phyloP scores from a whole-genome alignment of 805 yeast genomes.

The Yamadazyma insecticola region DNA sequence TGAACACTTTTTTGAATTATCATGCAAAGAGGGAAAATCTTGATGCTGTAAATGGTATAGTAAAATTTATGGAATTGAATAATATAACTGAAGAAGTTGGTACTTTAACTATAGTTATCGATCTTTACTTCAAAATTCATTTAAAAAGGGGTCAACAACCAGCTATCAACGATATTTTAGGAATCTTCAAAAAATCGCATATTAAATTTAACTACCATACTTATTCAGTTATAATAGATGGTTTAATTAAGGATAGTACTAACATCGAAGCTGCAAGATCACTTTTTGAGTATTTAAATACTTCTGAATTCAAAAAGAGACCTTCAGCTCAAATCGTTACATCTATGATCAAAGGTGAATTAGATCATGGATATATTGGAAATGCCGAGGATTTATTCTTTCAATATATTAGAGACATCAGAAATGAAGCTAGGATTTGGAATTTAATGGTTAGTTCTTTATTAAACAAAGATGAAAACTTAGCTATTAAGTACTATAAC shows the following conservation, averaged over 20 bases:
- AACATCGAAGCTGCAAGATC: conserved; percentile 49
- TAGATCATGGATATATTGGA: conserved; percentile 32
- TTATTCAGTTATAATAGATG: conserved; percentile 48
- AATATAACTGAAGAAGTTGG: conserved; percentile 53
- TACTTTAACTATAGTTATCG: conserved; percentile 58
- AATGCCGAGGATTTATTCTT: conserved; percentile 29
- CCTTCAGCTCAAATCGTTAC: conserved; percentile 34
- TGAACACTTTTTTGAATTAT: conserved; percentile 47
- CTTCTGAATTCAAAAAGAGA: conserved; percentile 17
- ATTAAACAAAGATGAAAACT: conserved; percentile 25
- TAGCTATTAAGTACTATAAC: conserved; percentile 39
- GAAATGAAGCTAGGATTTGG: conserved; percentile 36
- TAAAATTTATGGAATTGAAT: conserved; percentile 36
- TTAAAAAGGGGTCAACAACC: conserved; percentile 41
- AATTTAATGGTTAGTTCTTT: conserved; percentile 33
- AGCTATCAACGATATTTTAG: conserved; percentile 35
- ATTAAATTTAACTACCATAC: conserved; percentile 40
- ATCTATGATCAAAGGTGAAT: conserved; percentile 45
- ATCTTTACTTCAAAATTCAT: conserved; percentile 45
- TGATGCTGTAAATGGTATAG: conserved; percentile 46
- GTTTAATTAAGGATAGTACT: conserved; percentile 44
- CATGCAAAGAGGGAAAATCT: conserved; percentile 39
- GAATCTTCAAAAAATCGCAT: conserved; percentile 31
- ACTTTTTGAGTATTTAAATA: conserved; percentile 31
- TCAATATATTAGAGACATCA: conserved; percentile 26